Percentiles rank a stretch among this genome's conserved stretches.
Evolutionary conservation across 345 rosid genomes (phyloP).

Genomic region (Salix arbutifolia): DNA sequence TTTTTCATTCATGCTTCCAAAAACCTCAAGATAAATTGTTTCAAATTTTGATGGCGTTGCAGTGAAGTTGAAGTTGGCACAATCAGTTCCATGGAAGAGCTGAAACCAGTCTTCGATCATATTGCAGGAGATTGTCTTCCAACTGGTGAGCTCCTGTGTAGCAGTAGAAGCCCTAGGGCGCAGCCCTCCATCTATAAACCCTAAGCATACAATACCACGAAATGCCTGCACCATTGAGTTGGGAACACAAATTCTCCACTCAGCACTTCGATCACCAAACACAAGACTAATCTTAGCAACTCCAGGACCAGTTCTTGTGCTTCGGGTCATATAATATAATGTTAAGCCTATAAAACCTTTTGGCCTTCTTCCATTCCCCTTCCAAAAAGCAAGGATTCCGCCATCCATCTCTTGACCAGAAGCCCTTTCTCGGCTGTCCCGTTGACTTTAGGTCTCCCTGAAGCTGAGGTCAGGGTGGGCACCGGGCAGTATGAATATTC

Average conservation of each 20-base stretch:
- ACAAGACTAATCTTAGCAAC: slow-evolving; percentile 29
- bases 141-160: slow-evolving; percentile 28
- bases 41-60: background rate
- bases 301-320: slow-evolving; percentile 4
- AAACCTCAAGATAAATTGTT: too few relatives aligned
- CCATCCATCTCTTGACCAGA: too few relatives aligned
- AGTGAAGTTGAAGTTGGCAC: slow-evolving; percentile 24
- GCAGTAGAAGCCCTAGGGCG: slow-evolving; percentile 17
- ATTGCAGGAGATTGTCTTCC: slow-evolving; percentile 30
- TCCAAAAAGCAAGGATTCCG: too few relatives aligned
- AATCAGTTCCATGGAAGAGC: slow-evolving; percentile 21
- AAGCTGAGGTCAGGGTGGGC: too few relatives aligned
- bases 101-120: slow-evolving; percentile 29
- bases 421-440: too few relatives aligned
- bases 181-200: slow-evolving; percentile 30
- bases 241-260: slow-evolving; percentile 26
- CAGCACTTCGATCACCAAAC: slow-evolving; percentile 6
- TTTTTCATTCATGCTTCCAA: too few relatives aligned
- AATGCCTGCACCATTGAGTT: slow-evolving; percentile 25
- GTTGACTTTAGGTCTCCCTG: too few relatives aligned
- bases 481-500: too few relatives aligned
- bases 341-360: too few relatives aligned
- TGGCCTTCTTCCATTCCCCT: too few relatives aligned
- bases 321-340: slow-evolving; percentile 8
- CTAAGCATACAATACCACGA: slow-evolving; percentile 27